These are phyloP conservation scores for Vanrija humicola DNA, from an alignment of 1,284 basidiomycete species.

Conservation along the genomic window DNA sequence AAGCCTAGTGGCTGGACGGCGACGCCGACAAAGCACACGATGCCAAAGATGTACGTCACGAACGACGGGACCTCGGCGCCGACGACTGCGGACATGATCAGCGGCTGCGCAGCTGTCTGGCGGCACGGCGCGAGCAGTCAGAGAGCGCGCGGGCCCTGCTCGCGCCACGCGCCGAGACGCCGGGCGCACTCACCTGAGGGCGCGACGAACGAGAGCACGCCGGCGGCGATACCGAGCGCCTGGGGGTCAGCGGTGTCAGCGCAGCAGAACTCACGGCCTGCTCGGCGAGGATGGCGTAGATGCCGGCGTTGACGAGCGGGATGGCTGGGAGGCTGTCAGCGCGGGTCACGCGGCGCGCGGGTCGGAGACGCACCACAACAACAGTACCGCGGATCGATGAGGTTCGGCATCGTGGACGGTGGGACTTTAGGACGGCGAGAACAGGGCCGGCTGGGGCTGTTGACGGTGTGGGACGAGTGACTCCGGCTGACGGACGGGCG, in stretches of 20 bases:
- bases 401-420: slow-evolving; percentile 2
- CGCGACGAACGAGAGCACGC: slow-evolving; percentile 71
- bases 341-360: too few species aligned
- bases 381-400: slow-evolving; percentile 45
- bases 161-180: background rate
- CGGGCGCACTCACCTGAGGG: slow-evolving; percentile 50
- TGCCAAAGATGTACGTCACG: slow-evolving; percentile 68
- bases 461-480: too few species aligned
- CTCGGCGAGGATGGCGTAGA: slow-evolving; percentile 72
- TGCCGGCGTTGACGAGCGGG: slow-evolving; percentile 77
- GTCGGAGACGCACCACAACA: slow-evolving; percentile 18
- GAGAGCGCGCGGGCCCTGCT: background rate
- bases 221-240: slow-evolving; percentile 61
- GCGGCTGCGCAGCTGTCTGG: too few species aligned
- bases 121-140: too few species aligned
- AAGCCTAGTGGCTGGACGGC: slow-evolving; percentile 74
- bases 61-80: slow-evolving; percentile 73
- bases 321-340: slow-evolving; percentile 55
- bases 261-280: slow-evolving; percentile 56
- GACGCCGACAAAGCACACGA: slow-evolving; percentile 67
- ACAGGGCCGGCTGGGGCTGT: too few species aligned
- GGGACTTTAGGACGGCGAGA: too few species aligned
- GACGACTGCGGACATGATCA: slow-evolving; percentile 61
- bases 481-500: too few species aligned
- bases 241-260: slow-evolving; percentile 12